Evolutionary conservation across 345 rosid genomes (phyloP).

Genomic region (Camelina sativa): DNA sequence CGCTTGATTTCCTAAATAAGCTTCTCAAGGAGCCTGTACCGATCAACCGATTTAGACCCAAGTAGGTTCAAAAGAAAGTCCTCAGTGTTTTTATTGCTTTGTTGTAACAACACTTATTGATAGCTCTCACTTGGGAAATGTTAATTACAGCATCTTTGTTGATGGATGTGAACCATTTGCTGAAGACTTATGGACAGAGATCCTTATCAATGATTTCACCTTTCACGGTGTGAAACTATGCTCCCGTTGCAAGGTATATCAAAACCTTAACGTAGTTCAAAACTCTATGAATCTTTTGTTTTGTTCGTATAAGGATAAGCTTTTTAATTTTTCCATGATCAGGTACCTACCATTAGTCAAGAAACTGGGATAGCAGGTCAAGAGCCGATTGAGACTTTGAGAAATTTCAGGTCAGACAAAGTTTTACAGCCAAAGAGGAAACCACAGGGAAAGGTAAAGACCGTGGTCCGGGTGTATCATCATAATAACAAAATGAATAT

Average conservation of each 20-base stretch:
- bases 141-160: slow-evolving; percentile 65
- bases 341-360: slow-evolving; percentile 81
- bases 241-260: slow-evolving; percentile 80
- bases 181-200: slow-evolving; percentile 87
- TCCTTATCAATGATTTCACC: slow-evolving; percentile 54
- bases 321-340: slow-evolving; percentile 7
- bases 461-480: neutral
- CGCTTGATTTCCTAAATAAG: slow-evolving; percentile 76
- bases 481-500: slow-evolving; percentile 10
- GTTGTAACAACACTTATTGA: slow-evolving; percentile 25
- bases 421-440: slow-evolving; percentile 68
- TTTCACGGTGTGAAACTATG: slow-evolving; percentile 77
- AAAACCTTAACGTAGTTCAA: neutral
- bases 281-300: neutral
- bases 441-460: slow-evolving; percentile 71
- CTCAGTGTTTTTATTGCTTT: slow-evolving; percentile 13
- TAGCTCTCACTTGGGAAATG: slow-evolving; percentile 24
- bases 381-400: slow-evolving; percentile 74
- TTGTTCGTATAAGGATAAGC: neutral
- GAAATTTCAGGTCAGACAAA: slow-evolving; percentile 62
- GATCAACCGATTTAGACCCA: slow-evolving; percentile 87
- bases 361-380: slow-evolving; percentile 61
- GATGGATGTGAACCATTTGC: slow-evolving; percentile 82
- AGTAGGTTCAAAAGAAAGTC: slow-evolving; percentile 50
- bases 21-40: slow-evolving; percentile 80